Base-by-base conservation (phyloP, 345 rosid genomes). In the Adansonia digitata region DNA sequence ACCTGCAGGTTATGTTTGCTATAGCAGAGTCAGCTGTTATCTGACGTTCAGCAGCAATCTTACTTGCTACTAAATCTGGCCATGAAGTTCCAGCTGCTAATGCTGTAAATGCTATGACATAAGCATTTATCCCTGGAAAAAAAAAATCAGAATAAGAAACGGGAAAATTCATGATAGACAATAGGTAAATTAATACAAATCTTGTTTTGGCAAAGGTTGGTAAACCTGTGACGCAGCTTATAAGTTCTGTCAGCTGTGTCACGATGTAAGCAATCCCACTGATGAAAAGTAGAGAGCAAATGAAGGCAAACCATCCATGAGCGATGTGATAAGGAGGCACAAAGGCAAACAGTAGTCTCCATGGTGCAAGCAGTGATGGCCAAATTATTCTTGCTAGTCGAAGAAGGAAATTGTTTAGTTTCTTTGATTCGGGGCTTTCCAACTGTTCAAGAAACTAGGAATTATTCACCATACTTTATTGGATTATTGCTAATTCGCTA, bases 1-100 rank as follows among this genome's bases (percentile, higher is more conserved):
- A 93, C 97, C 98, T 92, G 97, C 98, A 92, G 77, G 89, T 94
- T 82, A 94, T 94, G 86, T 94, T 94, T 39, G 98, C 97, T 69
- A 94, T 92, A 64, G 98, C 97, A 56, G 98, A 94, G 78, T 94
- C 98, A 52, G 98, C 98, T 1, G 97, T 92, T 34, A 81, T 72
- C 81, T 94, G 97, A 66, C 98, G 88, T 71, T 94, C 97, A 57
- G 94, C 97, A 18, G 98, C 98, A 70, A 94, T 94, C 89, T 92
- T 94, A 80, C 98, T 92, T 11, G 97, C 97, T 75, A 94, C 97
- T 72, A 94, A 82, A 78, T 94, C 98, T 26, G 97, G 98, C 97
- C 98, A 94, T 37, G 98, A 94, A 57, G 98, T 92, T 79, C 97
- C 97, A 78, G 78, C 42, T 24, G 98, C 98, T 65, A 94, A 81